Evolutionary conservation across 2,329 filamentous ascomycete species (phyloP).

Genomic region (Penicillium sp.): DNA sequence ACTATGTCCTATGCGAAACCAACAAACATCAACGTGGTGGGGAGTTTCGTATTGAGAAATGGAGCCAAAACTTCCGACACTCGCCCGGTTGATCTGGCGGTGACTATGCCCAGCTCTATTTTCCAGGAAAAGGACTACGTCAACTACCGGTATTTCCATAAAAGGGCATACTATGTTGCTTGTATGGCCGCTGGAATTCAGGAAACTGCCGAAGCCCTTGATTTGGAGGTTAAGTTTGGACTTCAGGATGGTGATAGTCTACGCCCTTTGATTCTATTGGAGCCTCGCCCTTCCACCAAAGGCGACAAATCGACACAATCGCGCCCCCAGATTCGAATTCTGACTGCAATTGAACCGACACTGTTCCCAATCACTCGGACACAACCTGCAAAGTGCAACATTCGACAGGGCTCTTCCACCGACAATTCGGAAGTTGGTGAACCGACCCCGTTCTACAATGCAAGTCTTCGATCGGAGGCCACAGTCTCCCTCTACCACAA

Average conservation of each 20-base stretch:
- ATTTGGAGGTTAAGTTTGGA: constrained; percentile 66
- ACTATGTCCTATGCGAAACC: constrained; percentile 80
- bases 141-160: constrained; percentile 92
- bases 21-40: constrained; percentile 79
- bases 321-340: constrained; percentile 67
- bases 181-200: constrained; percentile 75
- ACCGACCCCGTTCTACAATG: constrained; percentile 86
- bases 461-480: constrained; percentile 77
- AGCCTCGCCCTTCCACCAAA: constrained; percentile 35
- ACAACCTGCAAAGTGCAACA: constrained; percentile 68
- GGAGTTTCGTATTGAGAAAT: constrained; percentile 80
- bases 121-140: constrained; percentile 96
- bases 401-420: constrained; percentile 60
- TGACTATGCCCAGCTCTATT: constrained; percentile 77
- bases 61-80: constrained; percentile 63
- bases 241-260: constrained; percentile 74
- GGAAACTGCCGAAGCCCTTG: constrained; percentile 54
- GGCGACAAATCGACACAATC: constrained; percentile 52
- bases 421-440: constrained; percentile 43
- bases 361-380: constrained; percentile 76
- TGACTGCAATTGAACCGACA: constrained; percentile 71
- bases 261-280: constrained; percentile 67
- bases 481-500: constrained; percentile 76
- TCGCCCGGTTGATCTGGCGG: constrained; percentile 76
- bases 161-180: constrained; percentile 87